A percentile compares a stretch with the other conserved stretches of the same genome.
Evolutionary conservation across 176 grass and related monocot genomes (phyloP).

Genomic region (Echinochloa phyllopogon): DNA sequence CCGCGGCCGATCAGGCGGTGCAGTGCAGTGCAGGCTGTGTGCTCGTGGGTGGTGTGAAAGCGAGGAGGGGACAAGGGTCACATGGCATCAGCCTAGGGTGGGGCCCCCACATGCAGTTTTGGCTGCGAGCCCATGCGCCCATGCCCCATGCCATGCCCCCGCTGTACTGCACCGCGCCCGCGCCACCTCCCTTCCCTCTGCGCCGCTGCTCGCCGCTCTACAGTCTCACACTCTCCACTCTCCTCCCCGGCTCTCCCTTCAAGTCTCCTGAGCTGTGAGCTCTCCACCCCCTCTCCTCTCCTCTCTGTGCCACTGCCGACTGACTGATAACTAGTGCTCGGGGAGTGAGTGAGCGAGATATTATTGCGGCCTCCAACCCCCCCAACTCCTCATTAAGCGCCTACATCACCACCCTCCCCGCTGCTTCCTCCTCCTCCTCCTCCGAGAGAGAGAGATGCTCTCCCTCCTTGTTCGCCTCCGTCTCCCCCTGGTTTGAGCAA

Average conservation of each 20-base stretch:
- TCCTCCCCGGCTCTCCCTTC: too few relatives aligned
- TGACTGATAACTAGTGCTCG: background rate
- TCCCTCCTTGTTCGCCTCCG: background rate
- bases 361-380: background rate
- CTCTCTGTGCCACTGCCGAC: background rate
- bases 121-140: slow-evolving; percentile 9
- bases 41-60: slow-evolving; percentile 17
- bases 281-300: background rate
- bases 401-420: background rate
- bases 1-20: background rate
- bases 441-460: background rate
- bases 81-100: slow-evolving; percentile 16
- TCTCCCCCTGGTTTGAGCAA: background rate
- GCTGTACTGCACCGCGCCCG: background rate
- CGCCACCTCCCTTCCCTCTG: background rate
- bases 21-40: background rate
- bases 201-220: background rate
- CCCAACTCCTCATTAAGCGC: background rate
- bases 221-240: too few relatives aligned
- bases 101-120: slow-evolving; percentile 7
- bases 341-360: background rate
- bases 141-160: too few relatives aligned
- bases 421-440: background rate
- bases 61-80: slow-evolving; percentile 28
- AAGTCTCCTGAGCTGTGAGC: too few relatives aligned